A percentile compares a stretch with the other conserved stretches of the same genome.
Conservation (phyloP, 169 alveolate genomes). For the Eimeria zaria region DNA sequence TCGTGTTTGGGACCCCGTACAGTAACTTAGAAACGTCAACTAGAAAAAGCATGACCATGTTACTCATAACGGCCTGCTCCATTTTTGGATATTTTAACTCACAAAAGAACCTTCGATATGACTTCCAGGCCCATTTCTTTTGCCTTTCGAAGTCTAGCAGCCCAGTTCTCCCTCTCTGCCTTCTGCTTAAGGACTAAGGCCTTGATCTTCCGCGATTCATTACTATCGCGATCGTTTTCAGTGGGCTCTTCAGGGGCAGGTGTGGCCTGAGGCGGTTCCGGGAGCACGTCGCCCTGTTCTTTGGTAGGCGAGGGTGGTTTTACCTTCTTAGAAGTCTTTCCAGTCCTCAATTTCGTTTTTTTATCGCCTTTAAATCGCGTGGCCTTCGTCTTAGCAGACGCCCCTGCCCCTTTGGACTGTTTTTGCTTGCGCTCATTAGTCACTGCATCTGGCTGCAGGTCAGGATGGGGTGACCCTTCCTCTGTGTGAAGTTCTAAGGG, state of each 20-base stretch:
- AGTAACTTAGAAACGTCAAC: neutral
- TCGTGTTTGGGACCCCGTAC: neutral
- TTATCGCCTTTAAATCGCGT: constrained; percentile 18
- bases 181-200: constrained; percentile 55
- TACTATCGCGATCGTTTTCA: constrained; percentile 41
- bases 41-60: neutral
- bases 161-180: constrained; percentile 78
- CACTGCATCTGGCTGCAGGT: neutral
- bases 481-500: constrained; percentile 17
- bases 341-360: neutral
- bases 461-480: constrained; percentile 21
- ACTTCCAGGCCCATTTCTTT: constrained; percentile 82
- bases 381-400: neutral
- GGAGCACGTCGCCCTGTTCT: neutral
- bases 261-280: constrained; percentile 16
- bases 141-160: constrained; percentile 72
- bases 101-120: constrained; percentile 75
- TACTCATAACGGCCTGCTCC: neutral
- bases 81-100: constrained; percentile 8
- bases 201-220: constrained; percentile 53
- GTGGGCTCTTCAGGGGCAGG: constrained; percentile 18
- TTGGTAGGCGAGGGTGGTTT: constrained; percentile 29
- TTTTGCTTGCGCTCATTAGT: neutral
- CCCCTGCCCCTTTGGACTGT: neutral
- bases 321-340: constrained; percentile 27